Evolutionary conservation across 495 filamentous ascomycete species (phyloP), one percentile per base, ranked within the genome.

Genomic region (Glutinoglossum americanum): DNA sequence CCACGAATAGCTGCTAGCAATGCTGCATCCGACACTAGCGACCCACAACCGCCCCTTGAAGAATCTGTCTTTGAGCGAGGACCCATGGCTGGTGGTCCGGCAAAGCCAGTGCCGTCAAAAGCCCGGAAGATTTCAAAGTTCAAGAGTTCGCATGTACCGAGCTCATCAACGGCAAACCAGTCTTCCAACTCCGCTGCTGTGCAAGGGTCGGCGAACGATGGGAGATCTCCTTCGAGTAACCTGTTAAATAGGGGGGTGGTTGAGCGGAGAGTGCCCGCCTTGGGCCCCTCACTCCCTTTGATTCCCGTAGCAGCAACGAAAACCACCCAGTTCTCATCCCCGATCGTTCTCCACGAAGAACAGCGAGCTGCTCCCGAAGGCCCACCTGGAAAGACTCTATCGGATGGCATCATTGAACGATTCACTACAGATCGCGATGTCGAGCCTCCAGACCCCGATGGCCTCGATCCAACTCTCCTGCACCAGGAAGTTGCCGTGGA

Each of bases 401-500:
- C 59, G n/a, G 54, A 60, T 10, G 25, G 7, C 35, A 41, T 60
- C 32, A 53, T 60, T 15, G 59, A 60, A 39, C 54, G 54, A 10
- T 30, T 23, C 56, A 60, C 26, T 28, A 35, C 17, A 25, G 21
- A 23, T 11, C 13, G 48, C 57, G 19, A 13, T 1, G 28, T 13
- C 4, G 32, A 57, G 35, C 54, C 17, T 0, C 71, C 76, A 4
- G 80, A 83, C 55, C 77, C 79, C 1, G 80, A 93, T 54, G 83
- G 87, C 47, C 69, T 92, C 39, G 85, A 96, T 59, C 80, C 84
- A 6, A 69, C 75, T 8, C 69, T 88, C 1, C 71, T 89, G 44
- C 76, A 83, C 45, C 79, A 85, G 59, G 81, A 94, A 65, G 82
- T 93, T 8, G 80, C 82, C 27, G 76, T 76, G 48, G 85, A 94